phyloP scores from a whole-genome alignment of 352 stramenopile genomes.

The Saprolegnia parasitica region DNA sequence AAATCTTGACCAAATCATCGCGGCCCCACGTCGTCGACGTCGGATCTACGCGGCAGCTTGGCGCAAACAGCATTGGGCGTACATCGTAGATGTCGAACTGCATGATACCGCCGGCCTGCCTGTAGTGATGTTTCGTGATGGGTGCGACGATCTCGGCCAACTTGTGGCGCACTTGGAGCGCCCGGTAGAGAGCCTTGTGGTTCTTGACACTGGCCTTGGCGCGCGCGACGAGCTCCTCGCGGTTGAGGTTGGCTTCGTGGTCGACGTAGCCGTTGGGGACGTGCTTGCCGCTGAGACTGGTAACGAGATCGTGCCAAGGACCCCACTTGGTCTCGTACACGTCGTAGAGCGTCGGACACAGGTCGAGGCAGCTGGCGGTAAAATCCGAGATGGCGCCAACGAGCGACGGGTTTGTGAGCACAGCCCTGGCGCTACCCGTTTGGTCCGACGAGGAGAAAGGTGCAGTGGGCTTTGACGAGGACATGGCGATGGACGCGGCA shows the following conservation, averaged over 20 bases:
- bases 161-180: background rate
- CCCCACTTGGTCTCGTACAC: background rate
- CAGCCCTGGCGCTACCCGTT: background rate
- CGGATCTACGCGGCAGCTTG: background rate
- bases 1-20: background rate
- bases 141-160: background rate
- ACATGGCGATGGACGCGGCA: too few relatives aligned
- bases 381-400: background rate
- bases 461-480: background rate
- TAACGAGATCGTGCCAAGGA: background rate
- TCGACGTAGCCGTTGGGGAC: background rate
- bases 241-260: background rate
- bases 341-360: background rate
- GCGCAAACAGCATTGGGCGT: background rate
- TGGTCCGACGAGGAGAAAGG: background rate
- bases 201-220: background rate
- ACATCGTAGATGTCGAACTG: background rate
- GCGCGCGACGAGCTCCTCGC: background rate
- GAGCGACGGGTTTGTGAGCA: background rate
- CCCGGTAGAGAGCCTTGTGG: background rate
- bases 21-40: background rate
- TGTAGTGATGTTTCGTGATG: background rate
- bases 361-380: background rate
- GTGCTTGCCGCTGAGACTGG: background rate
- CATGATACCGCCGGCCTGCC: background rate